Percentiles rank a stretch among this genome's conserved stretches.
These are phyloP conservation scores for Saprolegnia diclina DNA, from an alignment of 352 stramenopile species.

Conservation along the genomic window DNA sequence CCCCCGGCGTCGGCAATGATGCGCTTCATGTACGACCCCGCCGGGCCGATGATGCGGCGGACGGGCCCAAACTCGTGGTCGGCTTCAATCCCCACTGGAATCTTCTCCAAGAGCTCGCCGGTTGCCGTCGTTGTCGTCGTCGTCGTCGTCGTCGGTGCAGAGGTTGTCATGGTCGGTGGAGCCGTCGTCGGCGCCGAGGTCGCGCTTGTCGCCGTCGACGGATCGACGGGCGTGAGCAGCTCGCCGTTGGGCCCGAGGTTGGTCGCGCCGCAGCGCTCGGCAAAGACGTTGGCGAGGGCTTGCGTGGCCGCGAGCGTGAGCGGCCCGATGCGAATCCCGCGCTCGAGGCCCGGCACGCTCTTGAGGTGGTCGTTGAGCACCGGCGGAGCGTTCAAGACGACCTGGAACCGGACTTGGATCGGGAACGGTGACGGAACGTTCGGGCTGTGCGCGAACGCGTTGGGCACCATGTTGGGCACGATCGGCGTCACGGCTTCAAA, in stretches of 20 bases:
- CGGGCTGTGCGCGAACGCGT: constrained; percentile 55
- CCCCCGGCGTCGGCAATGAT: constrained; percentile 76
- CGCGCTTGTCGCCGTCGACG: not conserved
- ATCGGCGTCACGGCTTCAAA: constrained; percentile 77
- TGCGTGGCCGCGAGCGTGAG: constrained; percentile 62
- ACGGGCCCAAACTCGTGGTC: constrained; percentile 82
- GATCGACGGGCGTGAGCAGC: not conserved
- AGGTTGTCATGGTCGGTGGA: too few species aligned
- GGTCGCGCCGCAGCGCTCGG: constrained; percentile 47
- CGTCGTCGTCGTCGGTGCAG: too few species aligned
- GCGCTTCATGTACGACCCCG: constrained; percentile 79
- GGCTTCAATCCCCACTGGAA: constrained; percentile 80
- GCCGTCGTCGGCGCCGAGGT: too few species aligned
- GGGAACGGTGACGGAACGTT: constrained; percentile 59
- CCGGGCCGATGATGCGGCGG: constrained; percentile 73
- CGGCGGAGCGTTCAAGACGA: constrained; percentile 65
- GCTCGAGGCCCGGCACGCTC: constrained; percentile 51
- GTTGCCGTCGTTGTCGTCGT: not conserved
- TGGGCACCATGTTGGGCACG: constrained; percentile 71
- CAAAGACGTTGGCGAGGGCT: constrained; percentile 63
- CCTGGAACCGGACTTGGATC: constrained; percentile 64
- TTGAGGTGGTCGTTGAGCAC: constrained; percentile 73
- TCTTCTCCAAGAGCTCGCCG: constrained; percentile 51
- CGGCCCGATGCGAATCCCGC: constrained; percentile 48
- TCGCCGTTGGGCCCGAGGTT: constrained; percentile 4